Base-by-base conservation (phyloP, 495 filamentous ascomycete species). In the Xylaria intraflava region DNA sequence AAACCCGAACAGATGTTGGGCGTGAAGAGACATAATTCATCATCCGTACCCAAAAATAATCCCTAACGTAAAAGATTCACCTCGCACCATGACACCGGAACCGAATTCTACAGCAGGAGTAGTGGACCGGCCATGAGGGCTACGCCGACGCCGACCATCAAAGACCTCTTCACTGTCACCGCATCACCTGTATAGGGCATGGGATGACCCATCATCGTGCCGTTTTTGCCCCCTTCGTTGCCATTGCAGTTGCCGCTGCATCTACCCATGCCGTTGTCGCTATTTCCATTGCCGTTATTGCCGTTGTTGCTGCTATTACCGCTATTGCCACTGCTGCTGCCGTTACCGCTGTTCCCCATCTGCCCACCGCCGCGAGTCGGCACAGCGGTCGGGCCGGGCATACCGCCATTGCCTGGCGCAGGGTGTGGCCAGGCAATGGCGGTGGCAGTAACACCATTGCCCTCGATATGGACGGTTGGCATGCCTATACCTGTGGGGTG, bases 401-500 rank as follows among this genome's bases (percentile, higher is more conserved):
- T 36, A 50, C 40, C 43, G 11, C 38, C 33, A 19, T 27, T 14
- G 23, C 35, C 16, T n/a, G 52, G 23, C 11, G 22, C 49, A 14
- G 53, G 23, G 22, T 38, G 16, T 0, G 59, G 49, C 8, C 49
- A 50, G 24, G 58, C 55, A 22, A 50, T 59, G 39, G 70, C 53
- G 31, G 68, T 65, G 35, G 67, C 65, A 9, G 68, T 66, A 30
- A 72, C 54, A n/a, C 69, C 67, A 55, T 71, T 68, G 47, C 62
- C 59, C 4, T 49, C 46, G 29, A 72, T 59, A 19, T 51, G 33
- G 14, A 64, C 53, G 3, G 53, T 63, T 29, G 52, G 57, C 17
- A 31, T 35, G 31, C 61, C 61, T 7, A 50, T 24, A n/a, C 40
- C 61, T 1, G 68, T 70, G 39, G 61, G 63, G 14, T 62, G 47